A percentile compares a stretch with the other conserved stretches of the same genome.
phyloP scores from a whole-genome alignment of 164 flowering plant species.

The Vitis rupestris region DNA sequence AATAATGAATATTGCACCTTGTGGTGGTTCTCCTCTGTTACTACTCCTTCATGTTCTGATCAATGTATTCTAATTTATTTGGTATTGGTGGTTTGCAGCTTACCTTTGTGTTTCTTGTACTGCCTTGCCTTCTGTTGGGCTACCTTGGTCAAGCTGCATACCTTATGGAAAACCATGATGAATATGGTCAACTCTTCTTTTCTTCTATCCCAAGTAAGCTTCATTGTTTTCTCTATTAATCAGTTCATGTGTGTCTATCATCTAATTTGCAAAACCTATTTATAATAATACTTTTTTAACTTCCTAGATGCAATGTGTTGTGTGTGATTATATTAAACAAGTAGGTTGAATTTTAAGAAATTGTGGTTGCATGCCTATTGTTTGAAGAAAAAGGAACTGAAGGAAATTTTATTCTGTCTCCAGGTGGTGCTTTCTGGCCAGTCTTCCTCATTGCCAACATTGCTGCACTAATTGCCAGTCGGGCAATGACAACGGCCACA shows the following conservation, averaged over 20 bases:
- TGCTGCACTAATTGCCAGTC: conserved; percentile 95
- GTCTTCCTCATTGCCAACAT: conserved; percentile 80
- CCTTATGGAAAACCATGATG: conserved; percentile 65
- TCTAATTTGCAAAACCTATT: background rate
- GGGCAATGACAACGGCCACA: conserved; percentile 97
- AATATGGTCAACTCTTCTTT: conserved; percentile 66
- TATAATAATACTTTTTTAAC: background rate
- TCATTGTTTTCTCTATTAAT: background rate
- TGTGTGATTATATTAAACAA: background rate
- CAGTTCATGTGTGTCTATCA: no score
- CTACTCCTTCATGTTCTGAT: conserved; percentile 2
- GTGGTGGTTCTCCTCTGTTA: conserved; percentile 1
- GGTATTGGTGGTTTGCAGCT: conserved; percentile 58
- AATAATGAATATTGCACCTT: background rate
- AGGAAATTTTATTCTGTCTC: conserved; percentile 18
- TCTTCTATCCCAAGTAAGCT: conserved; percentile 84
- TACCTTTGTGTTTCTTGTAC: conserved; percentile 85
- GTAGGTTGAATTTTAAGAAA: no score
- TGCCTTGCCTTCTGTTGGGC: conserved; percentile 95
- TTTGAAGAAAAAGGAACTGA: background rate
- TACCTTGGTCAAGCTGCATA: conserved; percentile 99
- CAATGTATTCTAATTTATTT: conserved; percentile 1
- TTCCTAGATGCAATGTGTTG: background rate
- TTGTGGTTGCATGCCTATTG: background rate
- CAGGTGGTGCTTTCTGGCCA: conserved; percentile 92